Evolutionary conservation across 2,329 filamentous ascomycete genomes (phyloP).

Genomic region (Chalara sp.): DNA sequence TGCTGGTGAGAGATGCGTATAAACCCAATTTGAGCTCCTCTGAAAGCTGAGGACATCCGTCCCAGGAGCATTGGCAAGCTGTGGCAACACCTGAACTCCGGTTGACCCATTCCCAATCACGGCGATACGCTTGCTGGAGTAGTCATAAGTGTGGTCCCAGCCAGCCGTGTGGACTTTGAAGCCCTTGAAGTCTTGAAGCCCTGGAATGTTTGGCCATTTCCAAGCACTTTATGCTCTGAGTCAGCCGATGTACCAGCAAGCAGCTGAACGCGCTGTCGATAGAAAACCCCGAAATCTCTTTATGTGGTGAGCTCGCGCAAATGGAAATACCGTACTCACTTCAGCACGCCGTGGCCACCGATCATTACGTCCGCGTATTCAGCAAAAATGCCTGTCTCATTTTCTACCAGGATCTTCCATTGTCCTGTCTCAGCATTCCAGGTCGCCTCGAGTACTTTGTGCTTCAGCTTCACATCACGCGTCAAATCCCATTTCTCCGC

Average conservation of each 20-base stretch:
- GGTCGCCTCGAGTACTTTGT: constrained; percentile 33
- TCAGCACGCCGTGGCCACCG: constrained; percentile 41
- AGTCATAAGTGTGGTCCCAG: constrained; percentile 26
- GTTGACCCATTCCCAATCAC: constrained; percentile 32
- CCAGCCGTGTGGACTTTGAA: constrained; percentile 36
- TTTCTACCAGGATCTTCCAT: constrained; percentile 35
- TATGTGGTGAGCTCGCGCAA: too few species aligned
- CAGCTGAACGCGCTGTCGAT: constrained; percentile 27
- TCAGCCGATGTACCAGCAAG: too few species aligned
- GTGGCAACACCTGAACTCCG: constrained; percentile 29
- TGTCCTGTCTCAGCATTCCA: constrained; percentile 37
- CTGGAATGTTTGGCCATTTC: constrained; percentile 37
- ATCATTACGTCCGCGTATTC: constrained; percentile 38
- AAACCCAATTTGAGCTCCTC: too few species aligned
- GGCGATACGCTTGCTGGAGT: constrained; percentile 24
- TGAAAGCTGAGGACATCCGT: too few species aligned
- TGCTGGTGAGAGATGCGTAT: too few species aligned
- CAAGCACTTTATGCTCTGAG: too few species aligned
- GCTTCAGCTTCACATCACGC: constrained; percentile 36
- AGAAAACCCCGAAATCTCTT: constrained; percentile 17
- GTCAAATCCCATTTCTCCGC: constrained; percentile 27
- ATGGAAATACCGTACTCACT: too few species aligned
- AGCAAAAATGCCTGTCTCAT: constrained; percentile 32
- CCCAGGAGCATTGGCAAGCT: too few species aligned
- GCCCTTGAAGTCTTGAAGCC: constrained; percentile 39